Conservation (phyloP, 108 stramenopile genomes). For the Aurantiochytrium sp. region DNA sequence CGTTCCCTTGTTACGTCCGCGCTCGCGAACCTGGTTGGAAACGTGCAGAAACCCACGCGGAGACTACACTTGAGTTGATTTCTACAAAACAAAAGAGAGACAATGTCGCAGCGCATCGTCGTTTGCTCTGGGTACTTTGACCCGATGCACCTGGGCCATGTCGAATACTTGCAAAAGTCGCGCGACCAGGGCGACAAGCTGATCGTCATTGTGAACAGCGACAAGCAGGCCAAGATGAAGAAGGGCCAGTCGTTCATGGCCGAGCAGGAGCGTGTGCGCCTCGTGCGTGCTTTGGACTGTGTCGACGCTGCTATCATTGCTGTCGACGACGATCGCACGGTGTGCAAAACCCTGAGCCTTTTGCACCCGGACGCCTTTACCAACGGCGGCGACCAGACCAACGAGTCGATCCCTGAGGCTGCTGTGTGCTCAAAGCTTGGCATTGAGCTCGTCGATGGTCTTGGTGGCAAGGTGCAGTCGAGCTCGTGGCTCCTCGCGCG, state of each 20-base stretch:
- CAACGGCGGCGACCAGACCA: conserved; percentile 1
- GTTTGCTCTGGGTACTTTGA: conserved; percentile 15
- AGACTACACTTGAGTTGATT: background rate
- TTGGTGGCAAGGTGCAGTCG: conserved; percentile 12
- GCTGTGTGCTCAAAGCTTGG: background rate
- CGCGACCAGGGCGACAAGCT: conserved; percentile 10
- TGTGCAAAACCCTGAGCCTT: background rate
- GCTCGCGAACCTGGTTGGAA: too few species aligned
- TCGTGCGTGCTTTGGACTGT: background rate
- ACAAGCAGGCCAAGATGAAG: conserved; percentile 14
- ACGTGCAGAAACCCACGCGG: too few species aligned
- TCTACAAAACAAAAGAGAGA: background rate
- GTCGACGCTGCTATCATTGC: background rate
- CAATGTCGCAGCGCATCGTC: background rate
- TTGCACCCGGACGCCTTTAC: background rate
- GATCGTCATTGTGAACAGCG: background rate
- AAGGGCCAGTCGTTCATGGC: background rate
- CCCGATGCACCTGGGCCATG: conserved; percentile 3
- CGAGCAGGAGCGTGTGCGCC: background rate
- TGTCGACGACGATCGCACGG: conserved; percentile 1
- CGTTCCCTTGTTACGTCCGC: too few species aligned
- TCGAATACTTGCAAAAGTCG: conserved; percentile 7
- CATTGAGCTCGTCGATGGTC: conserved; percentile 11
- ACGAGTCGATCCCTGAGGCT: conserved; percentile 1
- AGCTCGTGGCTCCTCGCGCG: background rate